These are phyloP conservation scores for Cordyceps militaris DNA, from an alignment of 2,329 filamentous ascomycete species.

Conservation along the genomic window DNA sequence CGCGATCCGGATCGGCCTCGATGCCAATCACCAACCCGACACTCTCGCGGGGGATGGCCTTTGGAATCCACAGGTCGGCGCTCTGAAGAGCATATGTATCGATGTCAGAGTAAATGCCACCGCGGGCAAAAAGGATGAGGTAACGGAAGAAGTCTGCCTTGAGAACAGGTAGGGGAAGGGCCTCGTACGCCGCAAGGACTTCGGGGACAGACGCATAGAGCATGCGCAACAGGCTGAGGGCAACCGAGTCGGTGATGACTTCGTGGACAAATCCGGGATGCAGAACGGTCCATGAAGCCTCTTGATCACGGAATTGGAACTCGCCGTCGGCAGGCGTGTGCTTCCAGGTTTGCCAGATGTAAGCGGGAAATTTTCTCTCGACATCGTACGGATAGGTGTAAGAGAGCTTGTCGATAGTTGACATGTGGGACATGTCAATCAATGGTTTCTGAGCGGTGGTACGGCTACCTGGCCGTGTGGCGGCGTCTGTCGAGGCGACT, in stretches of 20 bases:
- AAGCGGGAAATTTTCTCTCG: slow-evolving; percentile 83
- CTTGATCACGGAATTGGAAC: slow-evolving; percentile 75
- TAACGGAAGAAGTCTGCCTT: slow-evolving; percentile 78
- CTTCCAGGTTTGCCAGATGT: slow-evolving; percentile 99
- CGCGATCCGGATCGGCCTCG: slow-evolving; percentile 88
- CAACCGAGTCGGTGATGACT: slow-evolving; percentile 88
- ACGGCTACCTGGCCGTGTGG: slow-evolving; percentile 20
- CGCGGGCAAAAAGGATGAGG: slow-evolving; percentile 55
- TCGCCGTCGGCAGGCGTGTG: slow-evolving; percentile 67
- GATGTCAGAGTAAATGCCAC: slow-evolving; percentile 77
- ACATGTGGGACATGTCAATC: slow-evolving; percentile 63
- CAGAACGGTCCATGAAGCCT: slow-evolving; percentile 80
- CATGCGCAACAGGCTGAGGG: slow-evolving; percentile 71
- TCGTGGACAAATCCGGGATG: slow-evolving; percentile 94
- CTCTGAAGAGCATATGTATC: slow-evolving; percentile 82
- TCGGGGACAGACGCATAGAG: slow-evolving; percentile 80
- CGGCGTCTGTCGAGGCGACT: slow-evolving; percentile 12
- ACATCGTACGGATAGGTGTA: slow-evolving; percentile 94
- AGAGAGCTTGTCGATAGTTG: slow-evolving; percentile 71
- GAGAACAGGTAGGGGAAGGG: slow-evolving; percentile 65
- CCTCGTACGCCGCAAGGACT: slow-evolving; percentile 67
- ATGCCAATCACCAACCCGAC: slow-evolving; percentile 90
- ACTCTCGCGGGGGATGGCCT: slow-evolving; percentile 64
- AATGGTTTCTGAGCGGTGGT: slow-evolving; percentile 54
- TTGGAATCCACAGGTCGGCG: slow-evolving; percentile 80